Percentiles rank a stretch among this genome's conserved stretches.
Conservation (phyloP, 257 asterid genomes). For the Nyctanthes arbortristis region DNA sequence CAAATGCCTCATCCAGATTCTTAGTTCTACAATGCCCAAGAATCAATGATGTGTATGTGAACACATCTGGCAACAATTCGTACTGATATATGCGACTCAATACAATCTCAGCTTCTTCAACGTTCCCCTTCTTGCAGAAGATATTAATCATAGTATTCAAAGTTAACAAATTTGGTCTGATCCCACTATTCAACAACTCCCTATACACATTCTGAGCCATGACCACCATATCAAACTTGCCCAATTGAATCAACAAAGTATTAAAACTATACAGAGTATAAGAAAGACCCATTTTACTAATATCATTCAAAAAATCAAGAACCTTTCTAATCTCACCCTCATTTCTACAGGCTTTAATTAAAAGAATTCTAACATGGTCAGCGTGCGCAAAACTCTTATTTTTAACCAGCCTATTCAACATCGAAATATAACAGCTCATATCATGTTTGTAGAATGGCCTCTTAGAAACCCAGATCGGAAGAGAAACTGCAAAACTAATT, state of each 20-base stretch:
- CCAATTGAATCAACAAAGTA: constrained; percentile 82
- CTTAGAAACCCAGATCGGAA: constrained; percentile 88
- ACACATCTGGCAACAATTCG: constrained; percentile 73
- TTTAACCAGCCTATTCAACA: constrained; percentile 72
- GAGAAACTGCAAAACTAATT: constrained; percentile 60
- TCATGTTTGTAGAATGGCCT: constrained; percentile 78
- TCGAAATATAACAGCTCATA: constrained; percentile 63
- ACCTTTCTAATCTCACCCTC: constrained; percentile 57
- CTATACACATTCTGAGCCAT: constrained; percentile 55
- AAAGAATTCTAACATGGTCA: constrained; percentile 73
- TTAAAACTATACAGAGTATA: constrained; percentile 67
- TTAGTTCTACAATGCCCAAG: constrained; percentile 81
- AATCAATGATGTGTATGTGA: constrained; percentile 76
- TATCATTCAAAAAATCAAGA: constrained; percentile 56
- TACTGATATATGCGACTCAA: constrained; percentile 56
- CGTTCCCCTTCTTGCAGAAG: constrained; percentile 75
- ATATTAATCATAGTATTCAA: constrained; percentile 82
- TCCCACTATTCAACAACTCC: constrained; percentile 54
- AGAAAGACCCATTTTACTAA: constrained; percentile 42
- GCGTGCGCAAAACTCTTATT: constrained; percentile 61
- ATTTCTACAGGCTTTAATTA: constrained; percentile 67
- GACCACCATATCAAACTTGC: constrained; percentile 66
- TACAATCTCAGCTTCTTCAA: constrained; percentile 66
- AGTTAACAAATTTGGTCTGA: constrained; percentile 64
- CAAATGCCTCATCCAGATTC: constrained; percentile 63